Evolutionary conservation across 768 basidiomycete genomes (phyloP).

Genomic region (Boletus patriciae): DNA sequence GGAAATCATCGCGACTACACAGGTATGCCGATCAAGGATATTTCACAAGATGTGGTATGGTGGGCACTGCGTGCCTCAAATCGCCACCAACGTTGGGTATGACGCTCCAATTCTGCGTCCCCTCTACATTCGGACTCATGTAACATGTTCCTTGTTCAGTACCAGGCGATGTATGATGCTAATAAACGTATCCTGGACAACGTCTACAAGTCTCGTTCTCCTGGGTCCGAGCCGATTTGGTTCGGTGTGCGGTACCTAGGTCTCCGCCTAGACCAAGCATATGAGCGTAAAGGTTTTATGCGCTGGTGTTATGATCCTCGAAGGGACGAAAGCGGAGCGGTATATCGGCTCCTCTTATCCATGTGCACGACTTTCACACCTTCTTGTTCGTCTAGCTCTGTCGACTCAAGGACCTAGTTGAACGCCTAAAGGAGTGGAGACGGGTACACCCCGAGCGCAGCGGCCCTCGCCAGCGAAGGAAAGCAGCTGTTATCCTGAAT

Average conservation of each 20-base stretch:
- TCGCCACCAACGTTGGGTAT: slow-evolving; percentile 2
- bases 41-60: slow-evolving; percentile 19
- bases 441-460: slow-evolving; percentile 12
- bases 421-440: slow-evolving; percentile 12
- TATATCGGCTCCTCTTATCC: neutral
- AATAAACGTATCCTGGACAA: slow-evolving; percentile 17
- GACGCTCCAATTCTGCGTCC: neutral
- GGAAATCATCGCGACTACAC: neutral
- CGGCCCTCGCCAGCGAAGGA: slow-evolving; percentile 2
- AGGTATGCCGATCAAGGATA: slow-evolving; percentile 8
- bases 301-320: slow-evolving; percentile 11
- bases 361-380: neutral
- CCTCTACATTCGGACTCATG: neutral
- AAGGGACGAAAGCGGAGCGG: neutral
- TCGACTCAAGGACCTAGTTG: slow-evolving; percentile 9
- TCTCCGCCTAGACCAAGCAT: slow-evolving; percentile 14
- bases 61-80: slow-evolving; percentile 7
- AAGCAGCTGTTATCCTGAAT: slow-evolving; percentile 5
- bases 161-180: slow-evolving; percentile 14
- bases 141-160: slow-evolving; percentile 1
- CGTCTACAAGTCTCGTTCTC: slow-evolving; percentile 16
- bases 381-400: neutral
- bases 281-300: slow-evolving; percentile 1
- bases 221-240: slow-evolving; percentile 24
- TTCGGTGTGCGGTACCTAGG: slow-evolving; percentile 21